Evolutionary conservation across 2,329 filamentous ascomycete species (phyloP).

Genomic region (Mariannaea sp.): DNA sequence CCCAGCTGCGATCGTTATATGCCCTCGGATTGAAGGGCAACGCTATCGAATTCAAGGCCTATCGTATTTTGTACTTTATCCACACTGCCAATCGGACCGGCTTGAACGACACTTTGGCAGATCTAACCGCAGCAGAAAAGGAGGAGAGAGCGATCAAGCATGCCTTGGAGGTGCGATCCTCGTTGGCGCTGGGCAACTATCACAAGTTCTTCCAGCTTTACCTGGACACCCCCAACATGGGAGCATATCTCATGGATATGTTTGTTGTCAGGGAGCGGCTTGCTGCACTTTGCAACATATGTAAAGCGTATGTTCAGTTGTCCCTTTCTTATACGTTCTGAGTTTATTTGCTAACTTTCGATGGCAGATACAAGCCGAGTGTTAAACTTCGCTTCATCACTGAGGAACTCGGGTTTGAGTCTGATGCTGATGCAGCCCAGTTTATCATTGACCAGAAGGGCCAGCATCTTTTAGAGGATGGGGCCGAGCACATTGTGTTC

Average conservation of each 20-base stretch:
- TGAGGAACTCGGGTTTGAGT: constrained; percentile 94
- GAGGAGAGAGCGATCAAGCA: constrained; percentile 83
- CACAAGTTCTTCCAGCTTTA: constrained; percentile 98
- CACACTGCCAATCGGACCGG: constrained; percentile 98
- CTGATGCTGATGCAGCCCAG: constrained; percentile 85
- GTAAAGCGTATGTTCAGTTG: constrained; percentile 77
- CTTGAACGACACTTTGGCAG: constrained; percentile 96
- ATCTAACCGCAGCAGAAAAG: constrained; percentile 98
- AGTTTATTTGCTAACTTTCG: constrained; percentile 49
- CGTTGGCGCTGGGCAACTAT: constrained; percentile 91
- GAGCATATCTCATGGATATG: constrained; percentile 98
- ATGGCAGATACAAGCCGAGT: constrained; percentile 90
- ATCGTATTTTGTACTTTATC: constrained; percentile 99
- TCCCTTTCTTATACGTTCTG: no score
- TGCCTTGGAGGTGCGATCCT: constrained; percentile 87
- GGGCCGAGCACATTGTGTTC: constrained; percentile 73
- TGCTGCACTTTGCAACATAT: constrained; percentile 86
- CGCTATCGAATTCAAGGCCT: constrained; percentile 95
- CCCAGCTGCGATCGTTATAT: constrained; percentile 92
- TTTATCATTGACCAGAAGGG: constrained; percentile 85
- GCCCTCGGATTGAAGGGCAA: constrained; percentile 85
- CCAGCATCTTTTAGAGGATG: constrained; percentile 76
- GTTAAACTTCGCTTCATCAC: constrained; percentile 90
- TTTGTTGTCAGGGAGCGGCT: constrained; percentile 94
- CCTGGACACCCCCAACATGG: constrained; percentile 93